Evolutionary conservation across 116 monocot genomes (phyloP), one percentile per base, ranked within the genome.

Genomic region (Posidonia oceanica): DNA sequence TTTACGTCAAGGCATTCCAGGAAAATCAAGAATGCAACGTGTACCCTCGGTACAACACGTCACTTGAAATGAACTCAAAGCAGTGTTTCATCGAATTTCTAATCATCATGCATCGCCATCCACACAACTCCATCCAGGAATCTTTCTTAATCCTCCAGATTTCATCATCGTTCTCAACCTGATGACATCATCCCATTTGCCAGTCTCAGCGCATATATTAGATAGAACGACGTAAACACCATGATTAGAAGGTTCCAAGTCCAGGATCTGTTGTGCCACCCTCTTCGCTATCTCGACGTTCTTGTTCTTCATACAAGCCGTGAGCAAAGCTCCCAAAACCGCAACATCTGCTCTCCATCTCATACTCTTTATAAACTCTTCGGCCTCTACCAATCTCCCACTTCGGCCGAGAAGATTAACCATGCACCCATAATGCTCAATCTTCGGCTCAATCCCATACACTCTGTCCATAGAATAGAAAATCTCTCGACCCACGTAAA

Each of bases 341-440:
- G 81, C 83, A 0, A 82, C 66, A 63, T 91, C 91, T 0, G 85
- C 83, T 44, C 66, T 39, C 78, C 83, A 79, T 38, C 72, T 77
- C 87, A 87, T 91, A 14, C 82, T 74, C 11, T 74, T 60, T 4
- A 85, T 75, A 70, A 91, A 52, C 20, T 81, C 74, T 69, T 85
- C 91, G 0, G 91, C 87, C 72, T 91, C 85, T 14, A 17, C 58
- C 10, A 91, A 11, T 39, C 76, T 83, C 69, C 91, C 85, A 10
- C 77, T 75, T 64, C 83, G 78, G 22, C 87, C 91, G 12, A 91
- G 76, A 54, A 91, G 82, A 78, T 87, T 80, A 14, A 87, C 91
- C 80, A 91, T 83, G 76, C 91, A 91, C 0, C 85, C 82, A 36
- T 79, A 87, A 55, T 91, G 87, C 80, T 91, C 85, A 3, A 87